Evolutionary conservation across 805 yeast genomes (phyloP).

Genomic region (Yarrowia bubula): DNA sequence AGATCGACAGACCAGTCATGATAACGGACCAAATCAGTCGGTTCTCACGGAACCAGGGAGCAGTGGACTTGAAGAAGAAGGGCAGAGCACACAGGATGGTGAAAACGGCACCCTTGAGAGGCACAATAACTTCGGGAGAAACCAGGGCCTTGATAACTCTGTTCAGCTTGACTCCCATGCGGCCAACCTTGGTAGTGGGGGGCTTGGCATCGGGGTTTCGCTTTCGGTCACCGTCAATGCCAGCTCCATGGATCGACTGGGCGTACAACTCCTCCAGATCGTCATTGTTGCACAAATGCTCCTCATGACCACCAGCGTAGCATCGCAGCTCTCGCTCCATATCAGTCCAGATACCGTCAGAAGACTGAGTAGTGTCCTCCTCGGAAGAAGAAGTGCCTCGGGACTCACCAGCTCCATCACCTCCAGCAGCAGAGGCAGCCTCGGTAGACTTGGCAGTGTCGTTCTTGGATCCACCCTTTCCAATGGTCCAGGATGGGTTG

Average conservation of each 20-base stretch:
- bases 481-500: conserved; percentile 2
- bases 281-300: conserved; percentile 18
- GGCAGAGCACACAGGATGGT: conserved; percentile 34
- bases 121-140: conserved; percentile 30
- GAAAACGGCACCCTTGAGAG: conserved; percentile 34
- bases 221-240: neutral
- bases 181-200: neutral
- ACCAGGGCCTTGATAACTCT: neutral
- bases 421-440: conserved; percentile 10
- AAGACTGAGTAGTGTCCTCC: neutral
- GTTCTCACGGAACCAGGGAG: conserved; percentile 33
- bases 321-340: neutral
- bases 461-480: conserved; percentile 2
- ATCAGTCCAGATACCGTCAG: neutral
- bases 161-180: conserved; percentile 1
- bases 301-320: conserved; percentile 1
- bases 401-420: neutral
- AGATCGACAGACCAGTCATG: conserved; percentile 37
- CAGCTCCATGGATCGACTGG: neutral
- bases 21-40: conserved; percentile 39
- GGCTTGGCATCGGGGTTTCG: conserved; percentile 25
- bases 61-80: conserved; percentile 34
- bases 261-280: conserved; percentile 8
- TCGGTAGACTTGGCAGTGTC: neutral
- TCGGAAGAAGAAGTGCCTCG: neutral